A percentile compares a stretch with the other conserved stretches of the same genome.
phyloP scores from a whole-genome alignment of 768 basidiomycete genomes.

The Boletus insuetus region DNA sequence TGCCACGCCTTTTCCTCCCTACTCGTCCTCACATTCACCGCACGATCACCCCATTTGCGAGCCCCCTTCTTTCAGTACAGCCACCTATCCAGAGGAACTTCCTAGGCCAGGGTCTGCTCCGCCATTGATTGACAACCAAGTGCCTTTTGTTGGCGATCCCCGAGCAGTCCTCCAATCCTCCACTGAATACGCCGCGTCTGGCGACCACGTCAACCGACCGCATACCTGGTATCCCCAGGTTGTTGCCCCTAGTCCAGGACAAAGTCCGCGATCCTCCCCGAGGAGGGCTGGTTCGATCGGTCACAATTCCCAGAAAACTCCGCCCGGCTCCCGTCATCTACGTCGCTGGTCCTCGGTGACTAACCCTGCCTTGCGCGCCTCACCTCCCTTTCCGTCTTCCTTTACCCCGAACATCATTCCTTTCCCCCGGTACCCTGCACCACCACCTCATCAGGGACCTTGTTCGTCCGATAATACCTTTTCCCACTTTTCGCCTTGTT shows the following conservation, averaged over 20 bases:
- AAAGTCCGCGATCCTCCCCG: slow-evolving; percentile 33
- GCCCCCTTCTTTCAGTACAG: slow-evolving; percentile 27
- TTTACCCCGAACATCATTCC: slow-evolving; percentile 12
- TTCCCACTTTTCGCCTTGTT: slow-evolving; percentile 18
- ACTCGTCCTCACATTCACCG: slow-evolving; percentile 29
- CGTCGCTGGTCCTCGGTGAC: slow-evolving; percentile 33
- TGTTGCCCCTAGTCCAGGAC: slow-evolving; percentile 15
- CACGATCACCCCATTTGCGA: slow-evolving; percentile 27
- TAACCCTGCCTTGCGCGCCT: slow-evolving; percentile 24
- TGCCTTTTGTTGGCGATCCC: slow-evolving; percentile 27
- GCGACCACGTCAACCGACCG: slow-evolving; percentile 16
- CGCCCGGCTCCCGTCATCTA: slow-evolving; percentile 27
- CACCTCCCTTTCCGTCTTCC: slow-evolving; percentile 16
- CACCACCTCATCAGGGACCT: neutral
- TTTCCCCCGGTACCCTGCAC: slow-evolving; percentile 18
- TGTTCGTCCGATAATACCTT: slow-evolving; percentile 9
- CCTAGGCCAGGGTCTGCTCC: slow-evolving; percentile 29
- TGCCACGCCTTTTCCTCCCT: slow-evolving; percentile 31
- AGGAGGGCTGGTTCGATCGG: slow-evolving; percentile 33
- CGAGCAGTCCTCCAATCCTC: slow-evolving; percentile 21
- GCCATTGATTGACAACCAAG: slow-evolving; percentile 28
- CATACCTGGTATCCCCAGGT: slow-evolving; percentile 23
- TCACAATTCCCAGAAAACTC: slow-evolving; percentile 28
- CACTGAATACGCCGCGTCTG: slow-evolving; percentile 10
- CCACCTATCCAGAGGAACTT: slow-evolving; percentile 19